Conservation (phyloP, 441 rosid genomes). For the Aquilaria agallochum region DNA sequence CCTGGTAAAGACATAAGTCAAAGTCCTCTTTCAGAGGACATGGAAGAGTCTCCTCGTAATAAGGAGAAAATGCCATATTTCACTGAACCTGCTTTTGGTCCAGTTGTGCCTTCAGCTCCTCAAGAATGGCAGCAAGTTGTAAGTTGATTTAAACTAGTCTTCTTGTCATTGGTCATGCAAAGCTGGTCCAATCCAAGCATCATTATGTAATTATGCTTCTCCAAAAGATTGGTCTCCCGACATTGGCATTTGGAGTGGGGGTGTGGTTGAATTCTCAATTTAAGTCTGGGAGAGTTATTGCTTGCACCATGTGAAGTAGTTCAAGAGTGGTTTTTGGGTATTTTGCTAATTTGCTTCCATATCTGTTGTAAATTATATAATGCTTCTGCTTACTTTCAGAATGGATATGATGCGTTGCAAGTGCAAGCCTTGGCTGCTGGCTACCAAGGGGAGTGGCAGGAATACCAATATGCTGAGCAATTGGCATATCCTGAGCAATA, state of each 20-base stretch:
- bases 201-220: no score
- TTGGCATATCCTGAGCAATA: slow-evolving; percentile 77
- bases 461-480: slow-evolving; percentile 84
- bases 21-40: slow-evolving; percentile 94
- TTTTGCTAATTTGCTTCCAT: slow-evolving; percentile 4
- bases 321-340: background rate
- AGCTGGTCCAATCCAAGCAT: no score
- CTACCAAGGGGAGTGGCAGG: slow-evolving; percentile 92
- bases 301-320: no score
- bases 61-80: slow-evolving; percentile 75
- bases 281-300: no score
- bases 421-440: slow-evolving; percentile 63
- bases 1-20: slow-evolving; percentile 76
- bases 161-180: background rate
- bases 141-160: slow-evolving; percentile 16
- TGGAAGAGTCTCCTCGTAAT: slow-evolving; percentile 95
- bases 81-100: slow-evolving; percentile 72
- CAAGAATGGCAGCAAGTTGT: slow-evolving; percentile 86
- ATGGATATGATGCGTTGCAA: slow-evolving; percentile 72
- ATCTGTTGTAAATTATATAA: slow-evolving; percentile 1
- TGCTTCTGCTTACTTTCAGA: slow-evolving; percentile 35
- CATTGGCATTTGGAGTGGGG: no score
- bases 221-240: no score
- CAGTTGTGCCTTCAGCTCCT: slow-evolving; percentile 70
- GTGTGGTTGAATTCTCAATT: no score